Evolutionary conservation across 75 land plant genomes (phyloP).

Genomic region (Azolla pinnata): DNA sequence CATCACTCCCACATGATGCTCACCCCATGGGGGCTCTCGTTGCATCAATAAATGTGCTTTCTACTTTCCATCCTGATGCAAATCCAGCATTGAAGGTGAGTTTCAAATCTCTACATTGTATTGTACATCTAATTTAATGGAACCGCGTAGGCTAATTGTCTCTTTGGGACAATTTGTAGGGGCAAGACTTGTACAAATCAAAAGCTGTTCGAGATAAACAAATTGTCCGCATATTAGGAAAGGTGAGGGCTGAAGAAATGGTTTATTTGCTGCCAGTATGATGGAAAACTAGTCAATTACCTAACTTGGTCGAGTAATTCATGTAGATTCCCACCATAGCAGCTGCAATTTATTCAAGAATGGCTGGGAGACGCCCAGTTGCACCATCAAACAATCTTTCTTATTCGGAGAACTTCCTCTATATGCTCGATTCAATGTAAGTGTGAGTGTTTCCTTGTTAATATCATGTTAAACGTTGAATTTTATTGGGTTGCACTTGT

Average conservation of each 20-base stretch:
- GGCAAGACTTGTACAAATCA: slow-evolving; percentile 85
- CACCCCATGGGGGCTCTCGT: slow-evolving; percentile 96
- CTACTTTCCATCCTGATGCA: slow-evolving; percentile 96
- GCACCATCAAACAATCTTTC: slow-evolving; percentile 75
- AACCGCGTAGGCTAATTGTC: too few species aligned
- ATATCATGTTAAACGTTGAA: too few species aligned
- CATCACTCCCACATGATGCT: slow-evolving; percentile 93
- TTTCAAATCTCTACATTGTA: too few species aligned
- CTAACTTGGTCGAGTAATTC: neutral
- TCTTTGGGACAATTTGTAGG: too few species aligned
- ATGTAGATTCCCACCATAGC: slow-evolving; percentile 89
- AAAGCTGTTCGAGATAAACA: slow-evolving; percentile 91
- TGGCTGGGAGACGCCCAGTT: slow-evolving; percentile 85
- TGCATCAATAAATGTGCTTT: slow-evolving; percentile 80
- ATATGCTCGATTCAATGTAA: slow-evolving; percentile 97
- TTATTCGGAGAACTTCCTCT: slow-evolving; percentile 93
- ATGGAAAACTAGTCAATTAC: neutral
- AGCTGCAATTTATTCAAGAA: slow-evolving; percentile 79
- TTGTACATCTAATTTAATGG: too few species aligned
- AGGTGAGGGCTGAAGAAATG: slow-evolving; percentile 26
- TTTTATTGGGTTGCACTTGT: neutral
- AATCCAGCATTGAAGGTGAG: slow-evolving; percentile 89
- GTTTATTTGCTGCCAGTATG: neutral
- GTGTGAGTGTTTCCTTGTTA: too few species aligned
- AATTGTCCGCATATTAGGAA: slow-evolving; percentile 87